Evolutionary conservation across 441 rosid species (phyloP).

Genomic region (Arabidopsis hybrid): DNA sequence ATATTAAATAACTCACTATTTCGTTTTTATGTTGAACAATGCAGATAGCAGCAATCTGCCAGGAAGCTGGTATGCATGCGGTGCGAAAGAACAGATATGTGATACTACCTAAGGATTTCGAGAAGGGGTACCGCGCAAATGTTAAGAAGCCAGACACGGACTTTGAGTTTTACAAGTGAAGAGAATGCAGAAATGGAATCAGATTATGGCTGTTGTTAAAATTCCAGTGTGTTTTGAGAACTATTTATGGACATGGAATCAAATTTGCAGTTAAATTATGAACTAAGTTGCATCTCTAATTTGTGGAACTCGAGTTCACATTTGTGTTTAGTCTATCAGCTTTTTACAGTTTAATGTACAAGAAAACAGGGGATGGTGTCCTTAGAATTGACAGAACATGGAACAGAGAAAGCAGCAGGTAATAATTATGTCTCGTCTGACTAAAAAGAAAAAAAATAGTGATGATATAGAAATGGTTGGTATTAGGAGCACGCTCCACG

Average conservation of each 20-base stretch:
- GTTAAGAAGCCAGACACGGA: constrained; percentile 98
- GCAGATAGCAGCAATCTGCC: constrained; percentile 95
- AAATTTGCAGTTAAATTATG: constrained; percentile 36
- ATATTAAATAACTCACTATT: background rate
- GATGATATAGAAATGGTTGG: background rate
- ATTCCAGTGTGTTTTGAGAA: constrained; percentile 27
- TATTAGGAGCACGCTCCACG: background rate
- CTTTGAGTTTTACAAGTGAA: constrained; percentile 90
- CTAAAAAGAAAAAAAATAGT: background rate
- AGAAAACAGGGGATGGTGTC: constrained; percentile 14
- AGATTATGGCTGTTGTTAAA: constrained; percentile 34
- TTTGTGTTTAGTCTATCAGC: constrained; percentile 25
- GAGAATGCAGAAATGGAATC: constrained; percentile 13
- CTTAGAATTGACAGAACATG: constrained; percentile 9
- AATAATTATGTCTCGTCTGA: background rate
- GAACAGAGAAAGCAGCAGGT: constrained; percentile 16
- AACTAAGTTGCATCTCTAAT: constrained; percentile 36
- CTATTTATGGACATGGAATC: constrained; percentile 27
- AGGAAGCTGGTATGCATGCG: constrained; percentile 98
- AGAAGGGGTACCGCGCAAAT: constrained; percentile 89
- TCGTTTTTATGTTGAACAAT: constrained; percentile 14
- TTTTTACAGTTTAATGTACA: constrained; percentile 10
- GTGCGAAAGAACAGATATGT: constrained; percentile 95
- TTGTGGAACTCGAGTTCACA: constrained; percentile 22
- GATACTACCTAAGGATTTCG: constrained; percentile 91